phyloP scores from a whole-genome alignment of 371 early-diverging fungal species.

The Zopfochytrium polystomum region DNA sequence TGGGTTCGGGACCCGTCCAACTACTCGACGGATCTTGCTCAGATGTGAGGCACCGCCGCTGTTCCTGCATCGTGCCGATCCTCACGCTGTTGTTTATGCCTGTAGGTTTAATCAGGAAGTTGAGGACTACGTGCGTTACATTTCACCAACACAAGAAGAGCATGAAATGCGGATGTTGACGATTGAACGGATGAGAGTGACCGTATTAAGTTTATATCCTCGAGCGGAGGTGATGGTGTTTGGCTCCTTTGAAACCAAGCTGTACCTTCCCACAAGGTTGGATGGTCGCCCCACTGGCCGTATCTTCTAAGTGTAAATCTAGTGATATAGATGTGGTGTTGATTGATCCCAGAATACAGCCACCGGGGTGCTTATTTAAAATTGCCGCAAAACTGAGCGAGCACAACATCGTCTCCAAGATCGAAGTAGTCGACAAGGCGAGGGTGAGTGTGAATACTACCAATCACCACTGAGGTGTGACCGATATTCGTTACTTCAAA shows the following conservation, averaged over 20 bases:
- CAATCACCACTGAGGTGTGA: neutral
- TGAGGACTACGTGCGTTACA: constrained; percentile 66
- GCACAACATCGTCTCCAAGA: constrained; percentile 19
- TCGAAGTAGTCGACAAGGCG: constrained; percentile 55
- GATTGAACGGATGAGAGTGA: constrained; percentile 56
- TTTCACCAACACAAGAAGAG: constrained; percentile 78
- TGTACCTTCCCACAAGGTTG: constrained; percentile 73
- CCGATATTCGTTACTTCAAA: constrained; percentile 23
- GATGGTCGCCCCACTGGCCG: neutral
- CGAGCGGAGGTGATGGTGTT: constrained; percentile 62
- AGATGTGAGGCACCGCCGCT: constrained; percentile 26
- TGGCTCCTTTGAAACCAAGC: constrained; percentile 79
- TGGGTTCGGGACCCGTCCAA: constrained; percentile 38
- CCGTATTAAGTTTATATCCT: constrained; percentile 42
- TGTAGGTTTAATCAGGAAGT: constrained; percentile 66
- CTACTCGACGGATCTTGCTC: constrained; percentile 33
- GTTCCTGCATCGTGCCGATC: too few species aligned
- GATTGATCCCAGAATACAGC: constrained; percentile 14
- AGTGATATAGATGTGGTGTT: constrained; percentile 82
- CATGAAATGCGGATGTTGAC: constrained; percentile 67
- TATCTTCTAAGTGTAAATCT: neutral
- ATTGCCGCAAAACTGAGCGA: constrained; percentile 22
- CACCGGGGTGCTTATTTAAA: constrained; percentile 21
- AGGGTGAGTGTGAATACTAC: constrained; percentile 33
- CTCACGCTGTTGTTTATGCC: neutral